Conservation (phyloP, 176 grass and related monocot genomes). For the Areca catechu region DNA sequence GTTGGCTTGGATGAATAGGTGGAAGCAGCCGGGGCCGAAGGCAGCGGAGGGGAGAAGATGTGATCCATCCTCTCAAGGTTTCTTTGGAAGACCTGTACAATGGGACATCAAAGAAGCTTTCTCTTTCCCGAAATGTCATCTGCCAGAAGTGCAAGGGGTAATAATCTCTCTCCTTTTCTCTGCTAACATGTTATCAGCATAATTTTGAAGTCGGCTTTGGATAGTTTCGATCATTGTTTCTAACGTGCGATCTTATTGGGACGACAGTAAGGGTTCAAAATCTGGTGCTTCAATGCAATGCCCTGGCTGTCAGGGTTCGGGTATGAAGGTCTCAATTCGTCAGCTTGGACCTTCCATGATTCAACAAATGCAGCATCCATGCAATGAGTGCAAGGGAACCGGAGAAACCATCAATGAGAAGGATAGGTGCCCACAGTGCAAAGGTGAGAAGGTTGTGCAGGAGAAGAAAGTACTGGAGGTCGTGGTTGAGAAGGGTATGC, state of each 20-base stretch:
- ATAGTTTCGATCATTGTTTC: neutral
- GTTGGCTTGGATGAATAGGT: constrained; percentile 15
- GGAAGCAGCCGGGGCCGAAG: constrained; percentile 69
- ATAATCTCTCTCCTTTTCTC: neutral
- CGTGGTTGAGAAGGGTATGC: constrained; percentile 63
- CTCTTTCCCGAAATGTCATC: constrained; percentile 62
- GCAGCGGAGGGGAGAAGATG: constrained; percentile 76
- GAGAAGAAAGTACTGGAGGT: constrained; percentile 84
- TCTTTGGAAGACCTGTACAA: constrained; percentile 82
- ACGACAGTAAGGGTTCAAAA: constrained; percentile 73
- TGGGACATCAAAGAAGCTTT: constrained; percentile 72
- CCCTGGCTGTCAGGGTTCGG: constrained; percentile 51
- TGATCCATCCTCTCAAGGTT: constrained; percentile 72
- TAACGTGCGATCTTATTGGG: neutral
- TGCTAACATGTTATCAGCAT: too few relatives aligned
- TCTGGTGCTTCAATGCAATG: constrained; percentile 63
- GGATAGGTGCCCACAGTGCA: constrained; percentile 73
- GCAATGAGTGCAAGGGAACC: constrained; percentile 72
- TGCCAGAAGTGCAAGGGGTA: constrained; percentile 81
- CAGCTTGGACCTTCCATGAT: constrained; percentile 80
- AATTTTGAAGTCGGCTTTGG: too few relatives aligned
- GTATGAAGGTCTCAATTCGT: constrained; percentile 58
- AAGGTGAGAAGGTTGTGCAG: constrained; percentile 64
- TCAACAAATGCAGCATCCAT: constrained; percentile 83
- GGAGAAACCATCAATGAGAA: constrained; percentile 73